Conservation (phyloP, 768 basidiomycete species). For the Kwoniella bestiolae region DNA sequence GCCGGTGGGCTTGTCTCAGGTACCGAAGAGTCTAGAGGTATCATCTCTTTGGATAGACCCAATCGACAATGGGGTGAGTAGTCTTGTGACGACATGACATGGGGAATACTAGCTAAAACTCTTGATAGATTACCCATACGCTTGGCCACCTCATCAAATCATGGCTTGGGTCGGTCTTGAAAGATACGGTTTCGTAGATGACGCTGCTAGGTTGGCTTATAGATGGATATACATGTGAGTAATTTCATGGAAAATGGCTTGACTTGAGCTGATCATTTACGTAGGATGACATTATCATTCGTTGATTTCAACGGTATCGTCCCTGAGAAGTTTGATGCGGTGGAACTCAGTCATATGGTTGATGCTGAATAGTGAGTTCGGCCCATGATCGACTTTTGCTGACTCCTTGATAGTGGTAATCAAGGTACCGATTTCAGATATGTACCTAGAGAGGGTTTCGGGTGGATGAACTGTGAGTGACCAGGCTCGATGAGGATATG, state of each 20-base stretch:
- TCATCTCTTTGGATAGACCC: constrained; percentile 91
- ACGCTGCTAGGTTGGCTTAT: constrained; percentile 90
- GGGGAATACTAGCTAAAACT: neutral
- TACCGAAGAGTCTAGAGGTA: constrained; percentile 93
- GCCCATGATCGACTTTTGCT: neutral
- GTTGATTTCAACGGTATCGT: constrained; percentile 98
- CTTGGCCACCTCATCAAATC: constrained; percentile 79
- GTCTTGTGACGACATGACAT: no score
- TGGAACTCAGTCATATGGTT: constrained; percentile 90
- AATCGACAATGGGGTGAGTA: constrained; percentile 91
- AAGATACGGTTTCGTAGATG: constrained; percentile 91
- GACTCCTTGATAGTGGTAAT: constrained; percentile 37
- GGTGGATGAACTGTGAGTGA: constrained; percentile 93
- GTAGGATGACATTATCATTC: constrained; percentile 54
- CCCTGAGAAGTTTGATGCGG: constrained; percentile 98
- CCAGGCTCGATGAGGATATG: no score
- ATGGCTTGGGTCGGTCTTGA: constrained; percentile 98
- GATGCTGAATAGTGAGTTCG: constrained; percentile 82
- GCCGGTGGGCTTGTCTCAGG: constrained; percentile 93
- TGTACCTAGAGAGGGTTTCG: constrained; percentile 96
- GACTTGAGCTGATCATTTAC: neutral
- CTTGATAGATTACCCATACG: constrained; percentile 70
- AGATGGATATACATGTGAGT: constrained; percentile 94
- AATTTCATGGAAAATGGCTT: constrained; percentile 20
- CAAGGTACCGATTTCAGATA: constrained; percentile 93